Percentiles rank a stretch among this genome's conserved stretches.
phyloP scores from a whole-genome alignment of 345 rosid species.

The Punica granatum region DNA sequence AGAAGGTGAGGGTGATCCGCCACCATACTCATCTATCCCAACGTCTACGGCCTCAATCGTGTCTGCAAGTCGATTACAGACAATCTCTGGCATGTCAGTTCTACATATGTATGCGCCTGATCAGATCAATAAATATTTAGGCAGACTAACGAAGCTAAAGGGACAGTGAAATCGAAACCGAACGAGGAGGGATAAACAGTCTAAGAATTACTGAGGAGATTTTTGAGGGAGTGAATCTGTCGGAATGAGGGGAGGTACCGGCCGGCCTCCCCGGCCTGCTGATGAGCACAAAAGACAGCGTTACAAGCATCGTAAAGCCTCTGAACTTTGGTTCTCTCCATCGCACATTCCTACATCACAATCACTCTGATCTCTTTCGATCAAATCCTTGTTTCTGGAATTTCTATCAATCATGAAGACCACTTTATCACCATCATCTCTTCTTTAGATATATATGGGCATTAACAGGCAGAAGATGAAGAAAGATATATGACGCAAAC shows the following conservation, averaged over 20 bases:
- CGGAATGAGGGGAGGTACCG: conserved; percentile 23
- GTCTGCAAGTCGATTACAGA: conserved; percentile 11
- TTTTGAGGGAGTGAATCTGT: conserved; percentile 32
- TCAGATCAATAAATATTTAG: not conserved
- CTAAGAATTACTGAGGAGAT: conserved; percentile 24
- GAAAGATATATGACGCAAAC: not conserved
- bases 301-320: conserved; percentile 26
- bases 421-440: not conserved
- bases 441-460: not conserved
- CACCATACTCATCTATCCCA: conserved; percentile 27
- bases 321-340: conserved; percentile 26
- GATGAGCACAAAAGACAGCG: conserved; percentile 17
- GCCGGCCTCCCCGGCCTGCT: too few relatives aligned
- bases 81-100: not conserved
- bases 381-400: not conserved
- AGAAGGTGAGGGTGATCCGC: conserved; percentile 16
- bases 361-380: not conserved
- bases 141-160: not conserved
- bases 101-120: too few relatives aligned
- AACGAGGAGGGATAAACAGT: not conserved
- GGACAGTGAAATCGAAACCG: not conserved
- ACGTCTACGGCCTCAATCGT: conserved; percentile 31
- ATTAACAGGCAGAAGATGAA: not conserved
- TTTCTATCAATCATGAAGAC: not conserved
- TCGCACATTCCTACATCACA: not conserved